These are phyloP conservation scores for Breynia disticha DNA, from an alignment of 441 rosid species.

Conservation along the genomic window DNA sequence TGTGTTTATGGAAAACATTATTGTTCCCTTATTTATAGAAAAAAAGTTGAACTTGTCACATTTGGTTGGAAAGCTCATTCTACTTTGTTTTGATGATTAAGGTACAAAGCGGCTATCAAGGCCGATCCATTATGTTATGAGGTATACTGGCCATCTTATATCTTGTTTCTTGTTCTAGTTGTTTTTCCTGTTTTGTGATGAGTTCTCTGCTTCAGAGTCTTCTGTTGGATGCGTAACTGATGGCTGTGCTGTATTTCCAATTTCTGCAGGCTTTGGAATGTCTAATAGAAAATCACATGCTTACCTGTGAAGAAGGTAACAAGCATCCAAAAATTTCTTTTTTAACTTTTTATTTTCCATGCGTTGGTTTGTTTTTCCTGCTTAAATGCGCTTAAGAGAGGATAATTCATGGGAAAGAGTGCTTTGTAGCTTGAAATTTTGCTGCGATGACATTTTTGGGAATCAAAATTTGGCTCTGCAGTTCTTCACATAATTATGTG, in stretches of 20 bases:
- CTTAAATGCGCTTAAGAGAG: no score
- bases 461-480: conserved; percentile 1
- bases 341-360: neutral
- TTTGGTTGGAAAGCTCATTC: conserved; percentile 1
- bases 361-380: no score
- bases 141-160: conserved; percentile 33
- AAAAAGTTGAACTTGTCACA: neutral
- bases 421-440: neutral
- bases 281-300: conserved; percentile 88
- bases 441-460: neutral
- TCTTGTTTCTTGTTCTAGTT: neutral
- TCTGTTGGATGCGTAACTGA: conserved; percentile 2
- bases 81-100: conserved; percentile 22
- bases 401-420: no score
- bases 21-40: neutral
- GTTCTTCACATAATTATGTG: neutral
- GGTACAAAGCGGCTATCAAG: conserved; percentile 94
- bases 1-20: neutral
- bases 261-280: conserved; percentile 81
- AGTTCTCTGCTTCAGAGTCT: neutral
- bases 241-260: conserved; percentile 14
- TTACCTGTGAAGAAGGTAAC: conserved; percentile 80
- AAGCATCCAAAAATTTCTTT: conserved; percentile 8
- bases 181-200: neutral
- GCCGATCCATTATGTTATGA: conserved; percentile 95